Evolutionary conservation across 2,329 filamentous ascomycete genomes (phyloP), one percentile per base, ranked within the genome.

Genomic region (Coniosporium tulheliwenetii): DNA sequence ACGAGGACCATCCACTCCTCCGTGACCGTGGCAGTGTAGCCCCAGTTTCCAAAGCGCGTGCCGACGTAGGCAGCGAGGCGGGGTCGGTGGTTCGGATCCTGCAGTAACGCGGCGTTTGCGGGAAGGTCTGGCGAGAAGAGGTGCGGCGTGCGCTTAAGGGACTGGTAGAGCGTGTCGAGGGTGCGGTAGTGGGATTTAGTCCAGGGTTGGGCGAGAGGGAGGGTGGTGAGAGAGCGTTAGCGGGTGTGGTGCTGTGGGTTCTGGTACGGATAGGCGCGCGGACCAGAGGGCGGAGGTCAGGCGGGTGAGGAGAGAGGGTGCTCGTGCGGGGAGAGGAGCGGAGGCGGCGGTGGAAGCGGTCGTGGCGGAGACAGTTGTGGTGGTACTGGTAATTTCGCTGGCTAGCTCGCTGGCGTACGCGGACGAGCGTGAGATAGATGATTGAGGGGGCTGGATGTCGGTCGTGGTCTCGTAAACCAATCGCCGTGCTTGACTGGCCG

Each of bases 231-330:
- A 15, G 7, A 35, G 5, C 5, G 2, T n/a, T 7, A 15, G 33
- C 33, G 33, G 33, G 2, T n/a, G 12, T 5, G 7, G 33, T 10
- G 33, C 5, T 35, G 33, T 10, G 10, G 38, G 10, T 16, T n/a
- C 13, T 10, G 32, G 32, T n/a, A 3, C 14, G 13, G 31, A 29
- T 10, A 48, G 41, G 39, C 56, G 41, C 30, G 50, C 47, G 12
- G 51, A 50, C 53, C 52, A 58, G 47, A 57, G 48, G 12, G 44
- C 49, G 1, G 42, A 46, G 36, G 42, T 47, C 15, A 55, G 48
- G 35, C 48, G 48, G 36, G 43, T 43, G 41, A 57, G 35, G 14
- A 55, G 37, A 40, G 44, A 42, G 34, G 45, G 36, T 13, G 41
- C 40, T 5, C 37, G 15, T 43, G 36, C 37, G 38, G 38, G 30